Evolutionary conservation across 345 rosid genomes (phyloP).

Genomic region (Salix koriyanagi): DNA sequence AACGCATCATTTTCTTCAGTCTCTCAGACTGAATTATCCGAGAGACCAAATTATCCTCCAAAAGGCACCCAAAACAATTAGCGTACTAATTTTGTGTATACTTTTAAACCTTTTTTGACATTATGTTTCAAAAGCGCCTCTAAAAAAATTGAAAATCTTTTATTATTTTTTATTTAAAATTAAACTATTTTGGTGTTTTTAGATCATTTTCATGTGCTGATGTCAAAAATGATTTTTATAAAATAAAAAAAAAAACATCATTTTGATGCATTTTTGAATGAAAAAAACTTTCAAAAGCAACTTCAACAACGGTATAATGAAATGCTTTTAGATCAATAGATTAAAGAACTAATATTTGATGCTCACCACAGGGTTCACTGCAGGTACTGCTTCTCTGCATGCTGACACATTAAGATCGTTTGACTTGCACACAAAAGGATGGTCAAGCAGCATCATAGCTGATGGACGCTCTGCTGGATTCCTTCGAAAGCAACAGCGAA

Average conservation of each 20-base stretch:
- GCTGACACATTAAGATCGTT: conserved; percentile 24
- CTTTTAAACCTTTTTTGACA: background rate
- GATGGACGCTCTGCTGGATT: conserved; percentile 59
- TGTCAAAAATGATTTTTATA: too few species aligned
- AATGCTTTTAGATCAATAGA: background rate
- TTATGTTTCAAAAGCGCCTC: too few species aligned
- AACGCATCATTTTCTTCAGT: conserved; percentile 11
- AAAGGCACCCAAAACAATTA: conserved; percentile 1
- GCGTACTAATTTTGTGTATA: background rate
- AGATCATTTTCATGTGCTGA: too few species aligned
- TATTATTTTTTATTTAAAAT: too few species aligned
- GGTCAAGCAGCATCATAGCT: conserved; percentile 47
- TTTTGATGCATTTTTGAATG: too few species aligned
- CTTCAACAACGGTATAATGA: background rate
- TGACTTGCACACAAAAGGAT: conserved; percentile 49
- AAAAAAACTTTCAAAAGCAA: too few species aligned
- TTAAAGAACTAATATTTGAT: background rate
- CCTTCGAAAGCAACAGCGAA: conserved; percentile 48
- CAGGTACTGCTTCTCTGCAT: conserved; percentile 19
- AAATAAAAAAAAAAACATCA: too few species aligned
- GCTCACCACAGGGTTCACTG: conserved; percentile 26
- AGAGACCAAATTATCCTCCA: conserved; percentile 34
- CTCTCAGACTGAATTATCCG: conserved; percentile 33
- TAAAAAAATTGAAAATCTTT: too few species aligned
- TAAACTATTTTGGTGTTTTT: too few species aligned